These are phyloP conservation scores for Trichoderma sp. DNA, from an alignment of 2,329 filamentous ascomycete species.

Conservation along the genomic window DNA sequence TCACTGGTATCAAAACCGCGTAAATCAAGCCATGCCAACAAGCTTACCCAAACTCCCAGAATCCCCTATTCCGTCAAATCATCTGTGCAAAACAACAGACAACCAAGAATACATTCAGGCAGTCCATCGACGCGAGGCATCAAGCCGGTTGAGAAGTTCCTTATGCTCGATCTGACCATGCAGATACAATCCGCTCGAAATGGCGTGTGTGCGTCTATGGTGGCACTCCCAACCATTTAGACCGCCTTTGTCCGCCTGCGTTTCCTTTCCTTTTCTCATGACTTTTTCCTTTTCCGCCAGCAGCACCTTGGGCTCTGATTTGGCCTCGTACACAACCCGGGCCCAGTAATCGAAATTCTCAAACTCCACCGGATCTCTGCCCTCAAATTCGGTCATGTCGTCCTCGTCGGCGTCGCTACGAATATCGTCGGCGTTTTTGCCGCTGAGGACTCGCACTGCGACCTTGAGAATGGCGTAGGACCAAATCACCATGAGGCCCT, in stretches of 20 bases:
- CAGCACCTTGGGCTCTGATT: conserved; percentile 43
- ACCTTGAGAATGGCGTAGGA: conserved; percentile 86
- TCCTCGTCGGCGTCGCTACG: conserved; percentile 86
- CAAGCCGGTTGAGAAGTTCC: conserved; percentile 77
- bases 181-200: conserved; percentile 59
- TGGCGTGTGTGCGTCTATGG: conserved; percentile 43
- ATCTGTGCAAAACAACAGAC: not conserved
- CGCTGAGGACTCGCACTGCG: conserved; percentile 74
- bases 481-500: conserved; percentile 82
- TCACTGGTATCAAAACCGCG: not conserved
- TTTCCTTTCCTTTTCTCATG: conserved; percentile 61
- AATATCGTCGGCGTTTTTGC: conserved; percentile 77
- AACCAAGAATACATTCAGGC: not conserved
- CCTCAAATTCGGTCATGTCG: conserved; percentile 47
- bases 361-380: conserved; percentile 43
- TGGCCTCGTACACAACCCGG: conserved; percentile 41
- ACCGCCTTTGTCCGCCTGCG: conserved; percentile 69
- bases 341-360: conserved; percentile 25
- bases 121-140: not conserved
- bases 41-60: not conserved
- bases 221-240: conserved; percentile 63
- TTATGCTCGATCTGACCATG: conserved; percentile 74
- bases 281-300: not conserved
- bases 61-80: not conserved
- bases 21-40: not conserved